Percentiles rank a stretch among this genome's conserved stretches.
Evolutionary conservation across 306 rosid genomes (phyloP).

Genomic region (Hippophae gyantsensis): DNA sequence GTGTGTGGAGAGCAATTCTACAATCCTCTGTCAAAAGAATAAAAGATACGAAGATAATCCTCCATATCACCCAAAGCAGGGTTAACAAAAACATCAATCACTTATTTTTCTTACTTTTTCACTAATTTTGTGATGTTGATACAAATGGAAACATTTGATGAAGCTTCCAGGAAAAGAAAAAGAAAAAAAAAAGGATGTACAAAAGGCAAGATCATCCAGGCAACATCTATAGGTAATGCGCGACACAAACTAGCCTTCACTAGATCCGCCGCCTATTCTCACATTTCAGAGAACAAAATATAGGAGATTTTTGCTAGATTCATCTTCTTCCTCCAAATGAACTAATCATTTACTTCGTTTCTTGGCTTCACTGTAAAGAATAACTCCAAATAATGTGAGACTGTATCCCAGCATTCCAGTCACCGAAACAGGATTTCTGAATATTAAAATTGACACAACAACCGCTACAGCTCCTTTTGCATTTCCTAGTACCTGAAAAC

Average conservation of each 20-base stretch:
- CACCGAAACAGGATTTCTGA: slow-evolving; percentile 93
- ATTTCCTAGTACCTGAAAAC: slow-evolving; percentile 87
- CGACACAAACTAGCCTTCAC: slow-evolving; percentile 30
- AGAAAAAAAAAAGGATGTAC: slow-evolving; percentile 21
- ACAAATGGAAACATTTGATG: slow-evolving; percentile 35
- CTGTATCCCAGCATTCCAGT: slow-evolving; percentile 96
- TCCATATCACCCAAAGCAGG: slow-evolving; percentile 39
- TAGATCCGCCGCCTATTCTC: slow-evolving; percentile 21
- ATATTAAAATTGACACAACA: slow-evolving; percentile 87
- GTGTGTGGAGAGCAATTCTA: slow-evolving; percentile 37
- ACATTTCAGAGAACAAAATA: slow-evolving; percentile 23
- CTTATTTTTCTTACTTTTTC: slow-evolving; percentile 50
- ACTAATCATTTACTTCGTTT: slow-evolving; percentile 81
- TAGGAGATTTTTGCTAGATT: slow-evolving; percentile 16
- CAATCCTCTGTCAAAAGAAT: slow-evolving; percentile 49
- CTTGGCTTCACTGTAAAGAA: slow-evolving; percentile 95
- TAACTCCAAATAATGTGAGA: slow-evolving; percentile 82
- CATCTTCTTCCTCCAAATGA: slow-evolving; percentile 10
- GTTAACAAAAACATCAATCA: slow-evolving; percentile 32
- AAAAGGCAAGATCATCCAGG: slow-evolving; percentile 23
- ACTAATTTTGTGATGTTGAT: slow-evolving; percentile 57
- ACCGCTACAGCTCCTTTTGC: slow-evolving; percentile 99
- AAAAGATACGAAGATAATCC: slow-evolving; percentile 27
- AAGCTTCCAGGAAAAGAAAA: slow-evolving; percentile 25
- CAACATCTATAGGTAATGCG: slow-evolving; percentile 24